A percentile compares a stretch with the other conserved stretches of the same genome.
phyloP scores from a whole-genome alignment of 805 yeast genomes.

The Metschnikowia matae region DNA sequence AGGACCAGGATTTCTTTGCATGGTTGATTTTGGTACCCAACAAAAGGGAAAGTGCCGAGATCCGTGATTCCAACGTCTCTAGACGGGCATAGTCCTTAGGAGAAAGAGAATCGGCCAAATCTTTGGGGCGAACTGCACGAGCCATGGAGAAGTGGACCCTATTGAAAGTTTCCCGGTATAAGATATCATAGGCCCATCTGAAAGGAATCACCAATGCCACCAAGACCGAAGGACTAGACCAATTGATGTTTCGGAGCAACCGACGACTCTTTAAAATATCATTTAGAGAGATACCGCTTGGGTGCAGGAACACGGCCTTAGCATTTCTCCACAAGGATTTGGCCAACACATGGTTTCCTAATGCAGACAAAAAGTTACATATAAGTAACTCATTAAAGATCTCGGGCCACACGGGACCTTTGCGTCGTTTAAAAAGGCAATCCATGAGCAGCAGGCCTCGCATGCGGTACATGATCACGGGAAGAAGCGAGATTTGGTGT shows the following conservation, averaged over 20 bases:
- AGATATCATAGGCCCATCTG: conserved; percentile 35
- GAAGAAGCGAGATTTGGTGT: conserved; percentile 36
- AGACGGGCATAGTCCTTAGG: conserved; percentile 14
- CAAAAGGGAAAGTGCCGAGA: conserved; percentile 10
- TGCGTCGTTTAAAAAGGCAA: conserved; percentile 20
- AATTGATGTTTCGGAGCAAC: conserved; percentile 22
- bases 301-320: background rate
- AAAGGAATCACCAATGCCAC: conserved; percentile 32
- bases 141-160: conserved; percentile 28
- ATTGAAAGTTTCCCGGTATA: conserved; percentile 32
- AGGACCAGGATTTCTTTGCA: background rate
- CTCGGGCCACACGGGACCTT: conserved; percentile 10
- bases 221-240: conserved; percentile 30
- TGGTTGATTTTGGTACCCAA: conserved; percentile 6
- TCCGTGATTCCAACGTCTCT: conserved; percentile 11
- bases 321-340: conserved; percentile 16
- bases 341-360: conserved; percentile 33
- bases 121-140: conserved; percentile 28
- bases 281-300: background rate
- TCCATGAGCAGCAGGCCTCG: conserved; percentile 28
- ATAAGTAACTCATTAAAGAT: conserved; percentile 34
- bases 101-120: conserved; percentile 26
- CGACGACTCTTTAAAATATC: background rate
- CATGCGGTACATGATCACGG: conserved; percentile 37
- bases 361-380: conserved; percentile 33